Evolutionary conservation across 768 basidiomycete genomes (phyloP).

Genomic region (Boletus subcaerulescens): DNA sequence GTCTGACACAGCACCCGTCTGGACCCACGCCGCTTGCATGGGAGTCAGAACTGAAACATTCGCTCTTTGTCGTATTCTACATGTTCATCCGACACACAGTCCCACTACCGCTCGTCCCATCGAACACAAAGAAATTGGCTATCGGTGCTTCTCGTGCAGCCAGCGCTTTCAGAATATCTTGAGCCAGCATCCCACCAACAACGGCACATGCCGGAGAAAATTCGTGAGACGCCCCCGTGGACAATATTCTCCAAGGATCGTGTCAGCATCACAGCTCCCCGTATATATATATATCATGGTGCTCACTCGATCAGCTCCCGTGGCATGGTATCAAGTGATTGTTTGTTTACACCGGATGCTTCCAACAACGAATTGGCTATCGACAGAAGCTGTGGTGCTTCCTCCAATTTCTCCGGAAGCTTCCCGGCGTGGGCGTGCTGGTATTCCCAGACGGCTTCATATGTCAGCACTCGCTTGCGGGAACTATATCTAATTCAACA

Average conservation of each 20-base stretch:
- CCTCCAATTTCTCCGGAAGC: slow-evolving; percentile 51
- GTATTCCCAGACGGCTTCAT: slow-evolving; percentile 80
- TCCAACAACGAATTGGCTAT: slow-evolving; percentile 62
- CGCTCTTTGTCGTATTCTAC: slow-evolving; percentile 17
- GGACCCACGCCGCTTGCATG: slow-evolving; percentile 6
- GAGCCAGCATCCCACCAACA: slow-evolving; percentile 90
- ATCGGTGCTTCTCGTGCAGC: slow-evolving; percentile 90
- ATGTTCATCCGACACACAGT: slow-evolving; percentile 59
- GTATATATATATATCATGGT: neutral
- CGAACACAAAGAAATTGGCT: slow-evolving; percentile 88
- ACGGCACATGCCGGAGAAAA: slow-evolving; percentile 95
- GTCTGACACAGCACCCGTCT: slow-evolving; percentile 5
- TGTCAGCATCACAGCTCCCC: slow-evolving; percentile 4
- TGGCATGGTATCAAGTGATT: slow-evolving; percentile 57
- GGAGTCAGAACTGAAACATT: neutral
- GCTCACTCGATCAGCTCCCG: slow-evolving; percentile 58
- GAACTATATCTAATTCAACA: slow-evolving; percentile 7
- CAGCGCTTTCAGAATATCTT: slow-evolving; percentile 90
- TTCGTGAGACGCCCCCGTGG: slow-evolving; percentile 72
- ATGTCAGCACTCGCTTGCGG: slow-evolving; percentile 10
- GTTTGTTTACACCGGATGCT: slow-evolving; percentile 66
- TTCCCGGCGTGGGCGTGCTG: slow-evolving; percentile 53
- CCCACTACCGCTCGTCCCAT: slow-evolving; percentile 76
- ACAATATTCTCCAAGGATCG: slow-evolving; percentile 52
- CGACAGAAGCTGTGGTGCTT: slow-evolving; percentile 56